Evolutionary conservation across 768 basidiomycete species (phyloP), one percentile per base, ranked within the genome.

Genomic region (Mrakia blollopis): DNA sequence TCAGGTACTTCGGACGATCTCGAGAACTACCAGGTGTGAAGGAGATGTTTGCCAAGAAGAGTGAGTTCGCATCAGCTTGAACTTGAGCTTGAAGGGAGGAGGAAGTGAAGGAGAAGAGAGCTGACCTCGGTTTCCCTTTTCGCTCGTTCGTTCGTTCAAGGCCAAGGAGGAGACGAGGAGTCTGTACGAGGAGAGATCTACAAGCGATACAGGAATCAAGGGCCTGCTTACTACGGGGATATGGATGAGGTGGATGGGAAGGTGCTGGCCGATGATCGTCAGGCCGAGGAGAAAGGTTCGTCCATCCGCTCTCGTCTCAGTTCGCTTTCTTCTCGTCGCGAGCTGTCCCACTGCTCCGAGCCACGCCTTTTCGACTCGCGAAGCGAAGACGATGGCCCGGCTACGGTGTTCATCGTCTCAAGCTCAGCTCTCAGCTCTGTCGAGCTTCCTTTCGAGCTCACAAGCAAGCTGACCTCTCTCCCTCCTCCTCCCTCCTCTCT

Each of bases 21-120:
- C 96, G 93, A 83, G 96, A 98, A 74, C 86, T 99, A 2, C 96
- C 96, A 0, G 95, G 96, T 54, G 93, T 98, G 16, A 90, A 91
- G 76, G 96, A 98, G 83, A 88, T 99, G n/a, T 98, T 98, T 82
- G 86, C 91, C 82, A 89, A 90, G 83, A 88, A 90, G 63, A 91
- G 93, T 84, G 88, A 89, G 80, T 81, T 28, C 25, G 25, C 57
- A 57, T 44, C 11, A 44, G 44, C 14, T 44, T 41, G 39, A 41
- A 37, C 65, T 68, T 32, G 23, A 39, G 60, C n/a, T 47, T 30
- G 30, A 52, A n/a, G 61, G 60, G 11, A 62, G 25, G 68, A 16
- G 39, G 21, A 62, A 30, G 16, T 32, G 14, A 68, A 25, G 44
- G 44, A 50, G 16, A 18, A 50, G 47, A 16, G 47, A 50, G n/a